Evolutionary conservation across 2,329 filamentous ascomycete genomes (phyloP), one percentile per base, ranked within the genome.

Genomic region (Metarhizium robertsii): DNA sequence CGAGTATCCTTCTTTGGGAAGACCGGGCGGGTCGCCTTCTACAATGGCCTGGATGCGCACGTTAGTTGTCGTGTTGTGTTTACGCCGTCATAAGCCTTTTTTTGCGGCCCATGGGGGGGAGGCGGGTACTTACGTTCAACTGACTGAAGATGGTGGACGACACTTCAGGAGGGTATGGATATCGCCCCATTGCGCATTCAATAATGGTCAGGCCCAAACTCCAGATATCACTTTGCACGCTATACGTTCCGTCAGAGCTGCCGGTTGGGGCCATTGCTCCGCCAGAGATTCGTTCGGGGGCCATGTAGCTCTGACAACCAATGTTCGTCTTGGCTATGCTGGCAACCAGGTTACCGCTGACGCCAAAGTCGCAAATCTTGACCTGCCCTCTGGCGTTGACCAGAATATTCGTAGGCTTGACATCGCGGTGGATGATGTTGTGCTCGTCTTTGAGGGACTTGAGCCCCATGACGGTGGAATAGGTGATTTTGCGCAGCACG

Each of bases 261-360:
- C 84, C 82, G 18, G 85, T 79, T 59, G 87, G 81, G 57, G 88
- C 84, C 65, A 91, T 84, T 25, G 87, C 87, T 55, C 92, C 91
- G 51, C 90, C 90, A 8, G 90, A 90, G 65, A 99, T 99, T 61
- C 94, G 79, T 71, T 99, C 94, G 0, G 94, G 94, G 0, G 94
- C 94, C 94, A 99, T 99, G 74, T 99, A 99, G 67, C 92, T 96
- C 73, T 99, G 94, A 66, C 94, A 99, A 43, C 94, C 94, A 65
- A 99, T 99, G 68, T 99, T 99, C 32, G 94, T 99, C 73, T 95
- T 96, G 53, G 94, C 94, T 65, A 97, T 97, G 74, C 91, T 96
- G 29, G 94, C 92, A 25, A 99, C 94, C 29, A 99, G 75, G 65
- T 99, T 99, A 53, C 94, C 94, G 62, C 89, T 95, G 55, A 99